Evolutionary conservation across 805 yeast genomes (phyloP).

Genomic region (Zygosaccharomyces pseudorouxii): DNA sequence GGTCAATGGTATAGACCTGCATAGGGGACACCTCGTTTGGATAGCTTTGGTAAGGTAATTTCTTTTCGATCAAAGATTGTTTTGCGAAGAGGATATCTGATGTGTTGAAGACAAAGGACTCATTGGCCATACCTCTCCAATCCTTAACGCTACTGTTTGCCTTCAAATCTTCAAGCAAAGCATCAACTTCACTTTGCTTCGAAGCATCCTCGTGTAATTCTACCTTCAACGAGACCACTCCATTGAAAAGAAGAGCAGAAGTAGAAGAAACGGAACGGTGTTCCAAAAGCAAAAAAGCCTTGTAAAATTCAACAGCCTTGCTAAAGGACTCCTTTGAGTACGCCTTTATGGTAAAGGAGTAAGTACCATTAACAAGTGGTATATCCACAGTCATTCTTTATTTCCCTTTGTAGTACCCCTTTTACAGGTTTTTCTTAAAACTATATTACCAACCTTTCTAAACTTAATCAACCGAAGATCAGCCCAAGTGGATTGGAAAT

Average conservation of each 20-base stretch:
- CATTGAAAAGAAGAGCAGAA: slow-evolving; percentile 14
- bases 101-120: slow-evolving; percentile 34
- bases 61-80: slow-evolving; percentile 23
- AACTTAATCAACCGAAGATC: background rate
- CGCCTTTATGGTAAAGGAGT: slow-evolving; percentile 50
- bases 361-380: slow-evolving; percentile 46
- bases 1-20: slow-evolving; percentile 72
- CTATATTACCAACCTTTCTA: slow-evolving; percentile 23
- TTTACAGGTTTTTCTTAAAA: background rate
- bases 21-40: slow-evolving; percentile 71
- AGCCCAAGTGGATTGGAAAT: background rate
- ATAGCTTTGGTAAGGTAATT: slow-evolving; percentile 45
- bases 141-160: slow-evolving; percentile 31
- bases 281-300: slow-evolving; percentile 17
- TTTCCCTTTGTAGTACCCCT: background rate
- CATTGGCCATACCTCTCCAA: slow-evolving; percentile 45
- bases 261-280: slow-evolving; percentile 9
- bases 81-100: slow-evolving; percentile 24
- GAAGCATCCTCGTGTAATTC: slow-evolving; percentile 22
- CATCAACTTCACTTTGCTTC: slow-evolving; percentile 10
- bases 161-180: slow-evolving; percentile 9
- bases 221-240: slow-evolving; percentile 28
- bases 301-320: slow-evolving; percentile 52
- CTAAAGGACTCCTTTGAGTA: slow-evolving; percentile 42
- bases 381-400: slow-evolving; percentile 20